phyloP scores from a whole-genome alignment of 768 basidiomycete species.

The Suillus paluster region DNA sequence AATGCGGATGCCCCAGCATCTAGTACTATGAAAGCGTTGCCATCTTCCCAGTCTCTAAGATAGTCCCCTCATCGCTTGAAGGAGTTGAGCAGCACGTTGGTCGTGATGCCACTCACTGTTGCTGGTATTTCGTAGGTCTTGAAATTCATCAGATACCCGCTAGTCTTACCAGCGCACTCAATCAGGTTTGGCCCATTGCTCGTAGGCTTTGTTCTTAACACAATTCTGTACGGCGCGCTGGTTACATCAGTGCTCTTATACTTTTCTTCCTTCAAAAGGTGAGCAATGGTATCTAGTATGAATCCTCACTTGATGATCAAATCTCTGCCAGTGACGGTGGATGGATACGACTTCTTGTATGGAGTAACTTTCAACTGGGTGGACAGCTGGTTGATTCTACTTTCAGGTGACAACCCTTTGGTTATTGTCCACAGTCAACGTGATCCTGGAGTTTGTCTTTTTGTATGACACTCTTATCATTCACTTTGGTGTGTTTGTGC shows the following conservation, averaged over 20 bases:
- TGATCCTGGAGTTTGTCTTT: slow-evolving; percentile 28
- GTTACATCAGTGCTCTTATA: slow-evolving; percentile 39
- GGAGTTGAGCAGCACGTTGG: slow-evolving; percentile 10
- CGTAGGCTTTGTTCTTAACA: slow-evolving; percentile 39
- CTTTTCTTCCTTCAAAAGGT: slow-evolving; percentile 33
- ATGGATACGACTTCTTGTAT: slow-evolving; percentile 30
- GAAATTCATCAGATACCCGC: neutral
- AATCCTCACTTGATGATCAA: neutral
- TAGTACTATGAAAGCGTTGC: slow-evolving; percentile 4
- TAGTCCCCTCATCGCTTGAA: slow-evolving; percentile 14
- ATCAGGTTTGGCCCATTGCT: slow-evolving; percentile 40
- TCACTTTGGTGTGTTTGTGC: slow-evolving; percentile 24
- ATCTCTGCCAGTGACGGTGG: slow-evolving; percentile 16
- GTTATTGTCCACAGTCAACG: slow-evolving; percentile 27
- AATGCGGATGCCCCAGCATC: slow-evolving; percentile 6
- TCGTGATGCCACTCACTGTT: slow-evolving; percentile 18
- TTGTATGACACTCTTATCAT: slow-evolving; percentile 29
- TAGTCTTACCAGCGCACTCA: neutral
- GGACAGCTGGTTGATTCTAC: neutral
- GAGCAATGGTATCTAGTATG: neutral
- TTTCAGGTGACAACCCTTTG: slow-evolving; percentile 25
- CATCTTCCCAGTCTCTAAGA: slow-evolving; percentile 13
- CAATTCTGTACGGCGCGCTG: slow-evolving; percentile 39
- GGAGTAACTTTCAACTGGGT: neutral
- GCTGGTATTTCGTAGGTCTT: slow-evolving; percentile 29